A percentile compares a stretch with the other conserved stretches of the same genome.
Evolutionary conservation across 1,139 yeast species (phyloP).

Genomic region (Geotrichum bryndzae): DNA sequence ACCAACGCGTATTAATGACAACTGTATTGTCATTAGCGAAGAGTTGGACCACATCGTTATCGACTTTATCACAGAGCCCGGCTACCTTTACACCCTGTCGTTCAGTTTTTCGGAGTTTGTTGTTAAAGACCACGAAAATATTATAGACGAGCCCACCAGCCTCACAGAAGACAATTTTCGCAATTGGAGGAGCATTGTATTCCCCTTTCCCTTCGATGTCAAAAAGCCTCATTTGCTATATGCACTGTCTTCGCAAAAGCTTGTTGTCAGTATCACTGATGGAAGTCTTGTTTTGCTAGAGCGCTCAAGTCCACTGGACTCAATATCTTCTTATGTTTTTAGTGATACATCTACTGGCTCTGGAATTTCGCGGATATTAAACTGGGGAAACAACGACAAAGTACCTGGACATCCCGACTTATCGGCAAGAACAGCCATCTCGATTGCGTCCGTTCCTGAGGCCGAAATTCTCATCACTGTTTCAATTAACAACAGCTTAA

Average conservation of each 20-base stretch:
- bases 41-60: slow-evolving; percentile 22
- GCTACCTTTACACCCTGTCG: slow-evolving; percentile 27
- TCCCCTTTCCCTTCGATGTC: slow-evolving; percentile 68
- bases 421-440: slow-evolving; percentile 27
- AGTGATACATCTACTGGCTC: slow-evolving; percentile 23
- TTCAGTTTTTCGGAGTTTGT: slow-evolving; percentile 19
- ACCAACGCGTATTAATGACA: slow-evolving; percentile 22
- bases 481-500: slow-evolving; percentile 29
- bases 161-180: slow-evolving; percentile 22
- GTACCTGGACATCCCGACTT: slow-evolving; percentile 33
- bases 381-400: slow-evolving; percentile 25
- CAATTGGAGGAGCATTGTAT: slow-evolving; percentile 30
- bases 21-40: slow-evolving; percentile 26
- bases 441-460: slow-evolving; percentile 22
- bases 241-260: slow-evolving; percentile 41
- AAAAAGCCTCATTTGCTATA: slow-evolving; percentile 55
- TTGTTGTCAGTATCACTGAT: slow-evolving; percentile 58
- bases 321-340: slow-evolving; percentile 22
- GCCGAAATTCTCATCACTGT: slow-evolving; percentile 24
- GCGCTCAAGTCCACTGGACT: slow-evolving; percentile 34
- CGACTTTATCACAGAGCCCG: slow-evolving; percentile 27
- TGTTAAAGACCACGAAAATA: neutral
- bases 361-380: slow-evolving; percentile 21
- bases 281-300: slow-evolving; percentile 55
- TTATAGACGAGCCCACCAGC: slow-evolving; percentile 8